These are phyloP conservation scores for Boletus tylopilopsis DNA, from an alignment of 768 basidiomycete genomes.

Conservation along the genomic window DNA sequence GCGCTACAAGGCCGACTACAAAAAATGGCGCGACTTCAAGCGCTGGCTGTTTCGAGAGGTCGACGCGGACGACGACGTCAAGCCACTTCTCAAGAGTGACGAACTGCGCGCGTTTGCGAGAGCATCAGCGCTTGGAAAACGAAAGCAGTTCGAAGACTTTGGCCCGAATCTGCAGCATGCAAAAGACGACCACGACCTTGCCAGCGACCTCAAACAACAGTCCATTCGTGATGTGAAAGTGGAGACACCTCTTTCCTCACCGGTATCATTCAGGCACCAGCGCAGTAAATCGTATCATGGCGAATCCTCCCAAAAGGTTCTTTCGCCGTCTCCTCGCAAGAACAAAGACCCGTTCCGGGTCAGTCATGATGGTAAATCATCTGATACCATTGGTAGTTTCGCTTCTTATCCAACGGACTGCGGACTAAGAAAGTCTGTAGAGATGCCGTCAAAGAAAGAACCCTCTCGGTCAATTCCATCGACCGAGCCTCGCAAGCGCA, in stretches of 20 bases:
- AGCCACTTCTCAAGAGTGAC: slow-evolving; percentile 23
- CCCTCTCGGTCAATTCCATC: slow-evolving; percentile 3
- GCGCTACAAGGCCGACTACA: slow-evolving; percentile 50
- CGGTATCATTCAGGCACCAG: background rate
- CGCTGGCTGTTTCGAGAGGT: slow-evolving; percentile 40
- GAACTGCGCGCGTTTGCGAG: slow-evolving; percentile 27
- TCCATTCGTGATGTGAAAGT: background rate
- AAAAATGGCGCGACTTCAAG: slow-evolving; percentile 47
- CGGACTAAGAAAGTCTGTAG: slow-evolving; percentile 8
- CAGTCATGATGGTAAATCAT: background rate
- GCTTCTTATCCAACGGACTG: background rate
- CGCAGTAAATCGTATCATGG: slow-evolving; percentile 19
- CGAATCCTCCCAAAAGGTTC: slow-evolving; percentile 5
- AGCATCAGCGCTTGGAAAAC: slow-evolving; percentile 26
- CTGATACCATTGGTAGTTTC: slow-evolving; percentile 11
- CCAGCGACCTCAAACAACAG: slow-evolving; percentile 3
- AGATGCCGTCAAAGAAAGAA: slow-evolving; percentile 9
- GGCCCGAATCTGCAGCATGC: slow-evolving; percentile 10
- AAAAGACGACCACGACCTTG: slow-evolving; percentile 5
- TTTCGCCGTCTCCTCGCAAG: background rate
- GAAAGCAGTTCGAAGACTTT: slow-evolving; percentile 22
- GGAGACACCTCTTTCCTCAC: slow-evolving; percentile 1
- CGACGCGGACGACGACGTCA: slow-evolving; percentile 27
- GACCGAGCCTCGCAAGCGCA: slow-evolving; percentile 44
- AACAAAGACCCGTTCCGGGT: slow-evolving; percentile 12